Base-by-base conservation (phyloP, 352 stramenopile species). In the Pythium phragmitis region DNA sequence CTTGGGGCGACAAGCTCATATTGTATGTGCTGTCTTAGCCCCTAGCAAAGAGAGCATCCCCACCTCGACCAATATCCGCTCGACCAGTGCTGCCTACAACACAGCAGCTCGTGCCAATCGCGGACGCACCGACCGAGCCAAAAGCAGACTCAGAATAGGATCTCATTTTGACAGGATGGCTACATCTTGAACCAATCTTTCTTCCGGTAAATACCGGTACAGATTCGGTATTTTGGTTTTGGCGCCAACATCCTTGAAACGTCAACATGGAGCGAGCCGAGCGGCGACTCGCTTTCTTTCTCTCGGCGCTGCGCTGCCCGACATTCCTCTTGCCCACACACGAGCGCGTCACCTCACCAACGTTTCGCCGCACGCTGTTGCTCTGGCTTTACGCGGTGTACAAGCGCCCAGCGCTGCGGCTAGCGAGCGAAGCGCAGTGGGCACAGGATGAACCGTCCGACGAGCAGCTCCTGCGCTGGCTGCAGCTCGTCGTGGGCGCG, bases 311-410 rank as follows among this genome's bases (percentile, higher is more conserved):
- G 55, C 49, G 56, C 23, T 87, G 77, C 39, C 77, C 77, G 0
- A 41, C 68, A 42, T 85, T 72, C 53, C 61, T 87, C 26, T 42
- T 41, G 2, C 28, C 66, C 12, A 53, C 49, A 0, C 26, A 30
- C 3, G 58, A 69, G 39, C 52, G 68, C 53, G 30, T 69, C n/a
- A n/a, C 37, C 7, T 64, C 67, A 19, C 17, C 53, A 3, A 13
- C 57, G 13, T 72, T 73, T 23, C 67, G 74, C 1, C 65, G 60
- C 7, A 76, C 77, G 55, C 63, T 86, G 30, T 33, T 79, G 43
- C 57, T 79, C 26, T 87, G 77, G 77, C 57, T 84, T 3, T 71
- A 77, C 34, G 77, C 75, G 9, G 50, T 81, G 7, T 83, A 76
- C 48, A 60, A 49, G 46, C 51, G 62, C 19, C 72, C 77, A 13